These are phyloP conservation scores for Fusarium sp. DNA, from an alignment of 2,329 filamentous ascomycete species.

Conservation along the genomic window DNA sequence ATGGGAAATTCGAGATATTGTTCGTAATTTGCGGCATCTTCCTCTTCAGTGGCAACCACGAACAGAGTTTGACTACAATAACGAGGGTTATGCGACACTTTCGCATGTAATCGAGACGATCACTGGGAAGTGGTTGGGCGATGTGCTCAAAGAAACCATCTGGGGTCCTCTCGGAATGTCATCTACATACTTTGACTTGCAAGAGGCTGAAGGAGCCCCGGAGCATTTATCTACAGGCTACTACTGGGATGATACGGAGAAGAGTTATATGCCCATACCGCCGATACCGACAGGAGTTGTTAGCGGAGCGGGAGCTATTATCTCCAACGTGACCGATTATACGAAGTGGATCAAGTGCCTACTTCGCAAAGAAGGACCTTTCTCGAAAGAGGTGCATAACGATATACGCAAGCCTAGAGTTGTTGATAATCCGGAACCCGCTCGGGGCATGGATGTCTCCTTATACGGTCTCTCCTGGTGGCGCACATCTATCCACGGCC, in stretches of 20 bases:
- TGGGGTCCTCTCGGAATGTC: constrained; percentile 62
- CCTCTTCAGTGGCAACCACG: constrained; percentile 59
- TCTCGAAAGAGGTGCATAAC: constrained; percentile 43
- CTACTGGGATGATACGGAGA: constrained; percentile 51
- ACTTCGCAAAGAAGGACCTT: constrained; percentile 50
- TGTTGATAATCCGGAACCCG: constrained; percentile 46
- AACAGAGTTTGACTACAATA: constrained; percentile 61
- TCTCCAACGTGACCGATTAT: constrained; percentile 64
- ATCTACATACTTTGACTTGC: constrained; percentile 54
- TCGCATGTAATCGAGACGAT: constrained; percentile 61
- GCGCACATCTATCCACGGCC: constrained; percentile 43
- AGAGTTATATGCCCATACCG: constrained; percentile 45
- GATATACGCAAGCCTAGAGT: constrained; percentile 51
- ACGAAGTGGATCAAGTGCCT: constrained; percentile 64
- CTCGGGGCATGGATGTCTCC: constrained; percentile 31
- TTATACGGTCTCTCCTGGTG: constrained; percentile 52
- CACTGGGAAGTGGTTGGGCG: constrained; percentile 53
- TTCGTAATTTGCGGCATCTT: constrained; percentile 60
- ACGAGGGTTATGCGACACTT: constrained; percentile 62
- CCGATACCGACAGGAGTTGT: constrained; percentile 38
- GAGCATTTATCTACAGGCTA: constrained; percentile 58
- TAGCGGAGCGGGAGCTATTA: constrained; percentile 57
- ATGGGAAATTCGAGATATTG: constrained; percentile 52
- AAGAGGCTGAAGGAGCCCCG: constrained; percentile 43
- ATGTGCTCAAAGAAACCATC: constrained; percentile 57